These are phyloP conservation scores for Paraphoma sp. DNA, from an alignment of 2,329 filamentous ascomycete species.

Conservation along the genomic window DNA sequence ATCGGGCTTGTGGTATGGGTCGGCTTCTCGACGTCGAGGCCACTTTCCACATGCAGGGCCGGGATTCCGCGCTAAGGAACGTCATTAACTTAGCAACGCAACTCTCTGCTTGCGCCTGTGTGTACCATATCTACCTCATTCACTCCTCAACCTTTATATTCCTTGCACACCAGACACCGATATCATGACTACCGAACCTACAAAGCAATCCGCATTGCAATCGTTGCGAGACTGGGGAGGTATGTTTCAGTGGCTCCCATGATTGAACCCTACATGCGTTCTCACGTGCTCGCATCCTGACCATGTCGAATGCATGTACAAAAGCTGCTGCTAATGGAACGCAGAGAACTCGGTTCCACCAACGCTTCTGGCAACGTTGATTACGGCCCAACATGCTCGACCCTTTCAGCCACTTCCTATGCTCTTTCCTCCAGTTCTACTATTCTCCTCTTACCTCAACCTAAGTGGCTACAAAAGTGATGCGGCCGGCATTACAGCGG, in stretches of 20 bases:
- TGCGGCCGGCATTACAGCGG: constrained; percentile 67
- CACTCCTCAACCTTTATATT: not conserved
- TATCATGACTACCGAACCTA: constrained; percentile 49
- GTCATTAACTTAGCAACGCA: constrained; percentile 27
- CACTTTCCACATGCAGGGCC: constrained; percentile 27
- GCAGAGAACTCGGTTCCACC: constrained; percentile 70
- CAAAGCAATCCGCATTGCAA: constrained; percentile 50
- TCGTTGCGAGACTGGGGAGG: constrained; percentile 60
- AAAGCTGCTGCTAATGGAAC: constrained; percentile 12
- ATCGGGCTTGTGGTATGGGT: constrained; percentile 14
- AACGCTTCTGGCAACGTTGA: constrained; percentile 68
- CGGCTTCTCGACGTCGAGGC: constrained; percentile 31
- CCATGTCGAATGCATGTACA: constrained; percentile 8
- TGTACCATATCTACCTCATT: not conserved
- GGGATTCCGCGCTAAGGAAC: constrained; percentile 23
- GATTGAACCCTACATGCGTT: not conserved
- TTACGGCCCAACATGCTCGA: constrained; percentile 70
- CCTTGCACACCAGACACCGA: not conserved
- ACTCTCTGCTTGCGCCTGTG: not conserved
- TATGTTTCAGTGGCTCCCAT: constrained; percentile 41
- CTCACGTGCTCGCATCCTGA: constrained; percentile 22
- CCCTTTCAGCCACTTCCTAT: constrained; percentile 71
- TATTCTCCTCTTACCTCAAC: constrained; percentile 72
- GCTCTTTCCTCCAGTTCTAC: constrained; percentile 69
- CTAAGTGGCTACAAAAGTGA: constrained; percentile 68